Base-by-base conservation (phyloP, 257 asterid genomes). In the Solanum tacnaense region DNA sequence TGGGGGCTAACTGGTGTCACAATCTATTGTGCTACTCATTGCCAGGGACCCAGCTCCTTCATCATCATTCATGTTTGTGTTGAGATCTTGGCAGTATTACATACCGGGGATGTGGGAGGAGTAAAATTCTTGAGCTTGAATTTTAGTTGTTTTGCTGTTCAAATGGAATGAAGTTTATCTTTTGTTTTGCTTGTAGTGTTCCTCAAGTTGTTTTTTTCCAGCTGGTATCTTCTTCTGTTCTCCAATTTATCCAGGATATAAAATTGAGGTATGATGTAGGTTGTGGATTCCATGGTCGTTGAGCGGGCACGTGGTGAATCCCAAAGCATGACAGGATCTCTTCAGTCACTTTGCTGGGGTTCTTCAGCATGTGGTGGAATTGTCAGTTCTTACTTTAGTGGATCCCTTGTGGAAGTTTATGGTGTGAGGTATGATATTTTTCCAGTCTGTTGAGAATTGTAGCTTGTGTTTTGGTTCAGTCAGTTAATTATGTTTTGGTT, bases 261-360 rank as follows among this genome's bases (percentile, higher is more conserved):
- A 88, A 87, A 90, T 89, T 86, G 87, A 88, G 86, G 84, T 85
- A 70, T 88, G 71, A 38, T 91, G 89, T 88, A 96, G 99, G 99
- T 97, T 86, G 99, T 97, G 88, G 99, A 96, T 92, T 97, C 99
- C 86, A 95, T 97, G 99, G 98, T 97, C 85, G 98, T 96, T 52
- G 99, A 96, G 92, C 93, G 96, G 93, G 98, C 99, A 87, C 99
- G 99, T 73, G 99, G 98, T 58, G 99, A 97, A 92, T 97, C 98
- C 79, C 99, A 97, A 87, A 97, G 98, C 91, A 92, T 94, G 93
- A 95, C 99, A 25, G 98, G 99, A 83, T 97, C 99, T 86, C 98
- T 97, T 88, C 99, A 97, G 92, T 97, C 99, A 49, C 89, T 97
- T 73, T 97, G 99, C 90, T 97, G 99, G 99, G 98, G 99, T 46